Evolutionary conservation across 768 basidiomycete genomes (phyloP).

Genomic region (Tricholomella constricta): DNA sequence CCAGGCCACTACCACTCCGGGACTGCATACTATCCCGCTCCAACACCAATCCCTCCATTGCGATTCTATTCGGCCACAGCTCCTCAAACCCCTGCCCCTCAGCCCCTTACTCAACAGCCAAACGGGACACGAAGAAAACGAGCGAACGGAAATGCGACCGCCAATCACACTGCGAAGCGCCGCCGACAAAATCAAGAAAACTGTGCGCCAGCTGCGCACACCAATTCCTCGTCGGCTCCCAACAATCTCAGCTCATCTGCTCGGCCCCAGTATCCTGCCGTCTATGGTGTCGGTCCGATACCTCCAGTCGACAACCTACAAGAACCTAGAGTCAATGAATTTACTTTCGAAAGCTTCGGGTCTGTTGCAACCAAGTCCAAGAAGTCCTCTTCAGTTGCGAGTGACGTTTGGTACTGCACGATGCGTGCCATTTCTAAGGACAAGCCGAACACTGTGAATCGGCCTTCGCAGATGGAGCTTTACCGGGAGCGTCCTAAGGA

Average conservation of each 20-base stretch:
- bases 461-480: background rate
- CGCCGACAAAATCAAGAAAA: background rate
- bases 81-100: background rate
- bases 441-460: background rate
- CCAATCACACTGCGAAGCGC: background rate
- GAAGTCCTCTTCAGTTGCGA: background rate
- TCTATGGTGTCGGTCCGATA: background rate
- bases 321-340: background rate
- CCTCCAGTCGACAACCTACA: background rate
- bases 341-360: background rate
- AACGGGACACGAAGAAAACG: background rate
- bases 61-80: background rate
- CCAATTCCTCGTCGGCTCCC: background rate
- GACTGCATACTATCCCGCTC: no score
- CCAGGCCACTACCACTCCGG: no score
- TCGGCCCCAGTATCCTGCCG: background rate
- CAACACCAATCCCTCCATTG: background rate
- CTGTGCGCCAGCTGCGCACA: background rate
- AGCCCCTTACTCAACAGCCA: background rate
- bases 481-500: background rate
- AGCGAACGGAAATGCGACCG: background rate
- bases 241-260: background rate
- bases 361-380: background rate
- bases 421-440: background rate
- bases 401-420: background rate